Evolutionary conservation across 306 rosid species (phyloP), one percentile per base, ranked within the genome.

Genomic region (Aeschynomene evenia): DNA sequence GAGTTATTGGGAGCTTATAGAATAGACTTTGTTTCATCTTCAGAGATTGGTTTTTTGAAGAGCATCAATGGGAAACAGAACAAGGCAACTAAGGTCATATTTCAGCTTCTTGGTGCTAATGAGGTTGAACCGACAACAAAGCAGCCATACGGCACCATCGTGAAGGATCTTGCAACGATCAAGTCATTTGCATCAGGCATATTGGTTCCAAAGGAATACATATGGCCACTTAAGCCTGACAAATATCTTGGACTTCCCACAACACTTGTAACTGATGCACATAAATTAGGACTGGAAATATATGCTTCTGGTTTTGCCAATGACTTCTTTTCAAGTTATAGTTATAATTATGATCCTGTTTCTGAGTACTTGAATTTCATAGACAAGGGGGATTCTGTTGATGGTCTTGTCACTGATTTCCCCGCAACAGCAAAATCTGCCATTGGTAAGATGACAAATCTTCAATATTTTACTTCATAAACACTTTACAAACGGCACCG

Each of bases 271-370:
- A 52, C 73, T 6, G 92, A 91, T 74, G 97, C 97, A 23, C 99
- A 95, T 75, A 85, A 83, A 73, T 68, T 40, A 67, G 97, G 99
- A 46, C 81, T 95, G 20, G 96, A 91, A 80, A 85, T 91, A 51
- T 82, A 84, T 82, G 99, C 96, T 66, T 84, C 82, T 65, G 97
- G 95, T 78, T 94, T 94, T 26, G 84, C 95, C 28, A 94, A 91
- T 48, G 99, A 94, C 64, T 0, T 71, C 10, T 7, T 70, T 19
- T 3, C 70, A 28, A 87, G 95, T 59, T 80, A 91, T 66, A 83
- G 68, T 66, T 94, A 85, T 33, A 87, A 81, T 58, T 87, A 79
- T 61, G 99, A 94, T 53, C 87, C 99, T 42, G 48, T 79, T 12
- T 37, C 71, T 9, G 99, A 95, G 84, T 91, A 89, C 83, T 65